phyloP scores from a whole-genome alignment of 2,329 filamentous ascomycete species.

The Trematosphaeria pertusa region DNA sequence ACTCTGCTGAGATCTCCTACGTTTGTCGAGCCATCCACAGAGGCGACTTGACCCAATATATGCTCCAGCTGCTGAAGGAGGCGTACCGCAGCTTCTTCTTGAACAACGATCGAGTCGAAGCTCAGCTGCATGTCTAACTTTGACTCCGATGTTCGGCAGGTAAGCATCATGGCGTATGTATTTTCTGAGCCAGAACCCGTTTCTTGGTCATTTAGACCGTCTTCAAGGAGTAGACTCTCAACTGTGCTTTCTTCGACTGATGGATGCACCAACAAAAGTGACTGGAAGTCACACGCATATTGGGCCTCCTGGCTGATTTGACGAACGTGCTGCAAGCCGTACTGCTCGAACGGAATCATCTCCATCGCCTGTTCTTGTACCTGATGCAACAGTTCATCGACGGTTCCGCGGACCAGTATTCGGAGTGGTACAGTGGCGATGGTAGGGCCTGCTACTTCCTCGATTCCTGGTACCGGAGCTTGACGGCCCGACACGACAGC shows the following conservation, averaged over 20 bases:
- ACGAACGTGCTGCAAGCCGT: neutral
- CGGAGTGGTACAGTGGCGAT: neutral
- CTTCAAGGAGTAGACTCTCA: neutral
- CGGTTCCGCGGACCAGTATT: neutral
- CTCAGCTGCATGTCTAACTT: neutral
- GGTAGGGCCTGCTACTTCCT: neutral
- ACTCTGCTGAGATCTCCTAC: neutral
- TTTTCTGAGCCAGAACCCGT: neutral
- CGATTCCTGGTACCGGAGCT: neutral
- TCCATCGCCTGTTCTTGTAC: neutral
- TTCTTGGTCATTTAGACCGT: neutral
- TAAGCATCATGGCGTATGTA: neutral
- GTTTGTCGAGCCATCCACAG: neutral
- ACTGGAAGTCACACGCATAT: neutral
- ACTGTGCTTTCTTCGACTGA: neutral
- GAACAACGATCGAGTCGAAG: neutral
- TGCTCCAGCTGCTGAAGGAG: neutral
- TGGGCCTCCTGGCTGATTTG: neutral
- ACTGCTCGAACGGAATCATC: neutral
- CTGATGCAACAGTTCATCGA: neutral
- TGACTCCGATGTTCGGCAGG: neutral
- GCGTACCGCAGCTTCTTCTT: neutral
- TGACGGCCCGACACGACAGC: neutral
- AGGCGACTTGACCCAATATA: neutral
- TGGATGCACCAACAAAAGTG: neutral